Conservation (phyloP, 1,139 yeast species). For the Lipomyces yarrowii region DNA sequence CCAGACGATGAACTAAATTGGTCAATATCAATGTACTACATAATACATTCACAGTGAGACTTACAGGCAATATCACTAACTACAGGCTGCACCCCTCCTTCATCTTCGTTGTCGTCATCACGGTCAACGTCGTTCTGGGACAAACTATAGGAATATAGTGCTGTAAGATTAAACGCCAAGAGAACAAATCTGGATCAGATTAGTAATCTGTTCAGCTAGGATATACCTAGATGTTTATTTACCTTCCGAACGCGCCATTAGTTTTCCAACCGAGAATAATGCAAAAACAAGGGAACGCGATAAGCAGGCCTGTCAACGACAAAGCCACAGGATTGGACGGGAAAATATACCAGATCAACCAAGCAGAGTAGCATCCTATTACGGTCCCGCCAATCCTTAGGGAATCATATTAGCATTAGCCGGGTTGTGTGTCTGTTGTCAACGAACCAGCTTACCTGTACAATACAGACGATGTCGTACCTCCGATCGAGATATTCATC, state of each 20-base stretch:
- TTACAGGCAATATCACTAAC: constrained; percentile 70
- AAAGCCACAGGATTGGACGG: constrained; percentile 61
- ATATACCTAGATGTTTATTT: background rate
- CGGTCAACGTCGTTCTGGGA: constrained; percentile 62
- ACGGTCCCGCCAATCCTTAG: constrained; percentile 77
- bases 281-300: constrained; percentile 67
- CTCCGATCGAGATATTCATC: constrained; percentile 87
- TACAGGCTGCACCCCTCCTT: constrained; percentile 70
- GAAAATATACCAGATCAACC: constrained; percentile 50
- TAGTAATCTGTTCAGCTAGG: background rate
- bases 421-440: background rate
- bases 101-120: constrained; percentile 53
- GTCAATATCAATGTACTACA: background rate
- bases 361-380: constrained; percentile 55
- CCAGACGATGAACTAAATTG: constrained; percentile 58
- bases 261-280: constrained; percentile 68
- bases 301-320: constrained; percentile 59
- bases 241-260: constrained; percentile 47
- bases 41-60: background rate
- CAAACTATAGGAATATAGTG: constrained; percentile 73
- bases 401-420: background rate
- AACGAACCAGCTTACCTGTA: constrained; percentile 8
- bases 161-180: constrained; percentile 77
- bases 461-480: constrained; percentile 71
- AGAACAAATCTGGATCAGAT: constrained; percentile 57